Evolutionary conservation across 2,329 filamentous ascomycete species (phyloP).

Genomic region (Colletotrichum salicis): DNA sequence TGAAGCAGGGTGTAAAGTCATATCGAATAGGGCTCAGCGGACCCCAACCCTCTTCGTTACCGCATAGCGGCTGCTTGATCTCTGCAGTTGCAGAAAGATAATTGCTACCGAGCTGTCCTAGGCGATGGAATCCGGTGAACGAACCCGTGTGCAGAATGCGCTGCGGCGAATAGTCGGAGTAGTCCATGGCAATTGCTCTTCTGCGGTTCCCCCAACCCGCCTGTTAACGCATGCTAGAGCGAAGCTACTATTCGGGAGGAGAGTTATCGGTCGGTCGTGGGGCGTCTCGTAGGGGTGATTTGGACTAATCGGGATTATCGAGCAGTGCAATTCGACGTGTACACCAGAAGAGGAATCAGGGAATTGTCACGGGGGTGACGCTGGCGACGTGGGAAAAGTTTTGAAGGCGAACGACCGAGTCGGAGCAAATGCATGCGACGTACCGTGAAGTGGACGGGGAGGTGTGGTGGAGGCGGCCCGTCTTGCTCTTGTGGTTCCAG

Average conservation of each 20-base stretch:
- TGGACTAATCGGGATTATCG: not conserved
- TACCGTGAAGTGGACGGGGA: constrained; percentile 13
- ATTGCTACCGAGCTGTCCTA: constrained; percentile 62
- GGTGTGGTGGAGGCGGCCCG: constrained; percentile 21
- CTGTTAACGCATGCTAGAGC: constrained; percentile 34
- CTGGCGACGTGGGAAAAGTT: constrained; percentile 12
- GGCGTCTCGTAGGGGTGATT: not conserved
- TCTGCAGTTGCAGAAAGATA: constrained; percentile 67
- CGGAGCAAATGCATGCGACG: constrained; percentile 30
- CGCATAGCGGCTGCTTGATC: constrained; percentile 79
- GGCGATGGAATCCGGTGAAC: constrained; percentile 66
- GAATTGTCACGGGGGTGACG: constrained; percentile 2
- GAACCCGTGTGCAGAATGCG: constrained; percentile 67
- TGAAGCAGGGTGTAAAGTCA: constrained; percentile 97
- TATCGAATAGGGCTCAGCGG: constrained; percentile 87
- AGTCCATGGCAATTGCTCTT: constrained; percentile 31
- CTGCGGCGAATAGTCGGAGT: constrained; percentile 50
- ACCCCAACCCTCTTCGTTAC: constrained; percentile 94
- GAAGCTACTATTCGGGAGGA: constrained; percentile 3
- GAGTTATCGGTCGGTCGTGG: not conserved
- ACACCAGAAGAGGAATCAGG: not conserved
- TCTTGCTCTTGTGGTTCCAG: constrained; percentile 13
- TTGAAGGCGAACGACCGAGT: constrained; percentile 18
- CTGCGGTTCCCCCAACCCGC: constrained; percentile 28
- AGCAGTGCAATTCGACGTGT: not conserved